A percentile compares a stretch with the other conserved stretches of the same genome.
These are phyloP conservation scores for Penicillium sp. DNA, from an alignment of 2,329 filamentous ascomycete genomes.

Conservation along the genomic window DNA sequence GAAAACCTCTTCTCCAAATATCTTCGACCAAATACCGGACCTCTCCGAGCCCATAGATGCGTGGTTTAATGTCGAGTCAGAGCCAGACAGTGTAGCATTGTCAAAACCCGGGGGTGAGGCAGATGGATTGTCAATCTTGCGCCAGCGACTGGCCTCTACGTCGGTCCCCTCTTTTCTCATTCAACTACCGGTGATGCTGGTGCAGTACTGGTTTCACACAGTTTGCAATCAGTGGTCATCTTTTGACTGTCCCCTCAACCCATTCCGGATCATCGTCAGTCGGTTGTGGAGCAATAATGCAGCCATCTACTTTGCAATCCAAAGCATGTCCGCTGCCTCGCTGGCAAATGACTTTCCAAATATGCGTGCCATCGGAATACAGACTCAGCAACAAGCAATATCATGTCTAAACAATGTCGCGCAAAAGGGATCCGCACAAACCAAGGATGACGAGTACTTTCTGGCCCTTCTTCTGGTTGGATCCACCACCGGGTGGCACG, in stretches of 20 bases:
- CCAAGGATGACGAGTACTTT: constrained; percentile 25
- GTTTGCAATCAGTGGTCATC: constrained; percentile 27
- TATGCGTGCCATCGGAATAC: constrained; percentile 23
- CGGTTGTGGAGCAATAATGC: constrained; percentile 26
- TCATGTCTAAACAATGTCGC: constrained; percentile 21
- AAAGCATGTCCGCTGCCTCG: constrained; percentile 27
- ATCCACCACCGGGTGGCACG: constrained; percentile 23
- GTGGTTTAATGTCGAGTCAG: constrained; percentile 1
- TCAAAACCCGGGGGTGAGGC: constrained; percentile 2
- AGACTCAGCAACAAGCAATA: constrained; percentile 27
- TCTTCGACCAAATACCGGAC: constrained; percentile 18
- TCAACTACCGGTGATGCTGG: constrained; percentile 23
- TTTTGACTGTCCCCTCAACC: constrained; percentile 25
- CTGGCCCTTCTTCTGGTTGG: constrained; percentile 25
- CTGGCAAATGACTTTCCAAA: constrained; percentile 25
- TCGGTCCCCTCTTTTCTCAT: constrained; percentile 22
- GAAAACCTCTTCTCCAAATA: constrained; percentile 13
- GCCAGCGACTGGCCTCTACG: constrained; percentile 18
- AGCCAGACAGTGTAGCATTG: not conserved
- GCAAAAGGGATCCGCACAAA: constrained; percentile 15
- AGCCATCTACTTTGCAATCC: constrained; percentile 26
- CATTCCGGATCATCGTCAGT: constrained; percentile 22
- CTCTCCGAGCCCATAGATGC: constrained; percentile 13
- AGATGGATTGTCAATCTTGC: constrained; percentile 21
- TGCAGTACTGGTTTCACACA: constrained; percentile 26